Conservation (phyloP, 768 basidiomycete species). For the Leccinellum rugosiceps region DNA sequence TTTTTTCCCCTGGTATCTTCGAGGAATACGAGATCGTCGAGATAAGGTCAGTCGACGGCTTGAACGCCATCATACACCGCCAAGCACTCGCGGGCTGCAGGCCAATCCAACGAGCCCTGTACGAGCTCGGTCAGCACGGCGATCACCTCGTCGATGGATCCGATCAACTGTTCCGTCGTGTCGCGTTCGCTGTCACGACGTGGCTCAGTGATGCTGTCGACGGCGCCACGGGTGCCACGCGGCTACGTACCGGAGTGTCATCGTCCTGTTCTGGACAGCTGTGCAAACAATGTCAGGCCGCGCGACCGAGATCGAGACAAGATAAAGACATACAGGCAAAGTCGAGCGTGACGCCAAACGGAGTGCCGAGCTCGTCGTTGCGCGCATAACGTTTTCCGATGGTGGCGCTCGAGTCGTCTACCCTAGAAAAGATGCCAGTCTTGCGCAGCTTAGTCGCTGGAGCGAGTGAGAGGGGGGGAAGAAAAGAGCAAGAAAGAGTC, state of each 20-base stretch:
- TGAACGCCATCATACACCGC: slow-evolving; percentile 88
- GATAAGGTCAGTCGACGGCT: slow-evolving; percentile 52
- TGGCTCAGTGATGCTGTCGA: slow-evolving; percentile 1
- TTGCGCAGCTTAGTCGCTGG: slow-evolving; percentile 83
- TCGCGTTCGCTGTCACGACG: slow-evolving; percentile 73
- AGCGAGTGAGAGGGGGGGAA: background rate
- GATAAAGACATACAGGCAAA: slow-evolving; percentile 63
- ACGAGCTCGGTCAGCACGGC: slow-evolving; percentile 75
- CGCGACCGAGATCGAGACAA: rapidly evolving
- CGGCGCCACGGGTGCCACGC: background rate
- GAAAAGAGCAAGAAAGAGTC: background rate
- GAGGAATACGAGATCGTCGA: background rate
- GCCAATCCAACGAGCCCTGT: slow-evolving; percentile 73
- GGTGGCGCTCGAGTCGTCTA: slow-evolving; percentile 92
- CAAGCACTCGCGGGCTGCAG: slow-evolving; percentile 64
- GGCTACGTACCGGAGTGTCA: slow-evolving; percentile 80
- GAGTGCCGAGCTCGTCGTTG: slow-evolving; percentile 98
- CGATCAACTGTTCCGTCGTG: slow-evolving; percentile 90
- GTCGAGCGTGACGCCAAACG: slow-evolving; percentile 93
- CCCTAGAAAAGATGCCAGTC: slow-evolving; percentile 87
- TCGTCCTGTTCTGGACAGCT: slow-evolving; percentile 90
- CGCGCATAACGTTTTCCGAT: slow-evolving; percentile 97
- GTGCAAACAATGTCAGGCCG: slow-evolving; percentile 3
- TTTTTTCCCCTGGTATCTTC: background rate
- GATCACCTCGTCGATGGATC: slow-evolving; percentile 85